Evolutionary conservation across 805 yeast species (phyloP).

Genomic region (Hanseniaspora taiwanica): DNA sequence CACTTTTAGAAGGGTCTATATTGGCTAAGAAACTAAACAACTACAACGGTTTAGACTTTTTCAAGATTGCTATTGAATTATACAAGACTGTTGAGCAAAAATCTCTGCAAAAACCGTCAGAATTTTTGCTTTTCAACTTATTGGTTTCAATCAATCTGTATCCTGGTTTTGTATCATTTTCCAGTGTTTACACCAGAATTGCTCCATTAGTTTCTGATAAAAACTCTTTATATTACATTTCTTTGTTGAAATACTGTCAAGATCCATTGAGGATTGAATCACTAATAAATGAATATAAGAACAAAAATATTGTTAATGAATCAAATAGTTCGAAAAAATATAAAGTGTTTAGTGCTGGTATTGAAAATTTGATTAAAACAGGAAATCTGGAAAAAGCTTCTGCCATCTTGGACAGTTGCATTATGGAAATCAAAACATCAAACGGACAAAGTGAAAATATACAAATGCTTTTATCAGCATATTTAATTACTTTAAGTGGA

Average conservation of each 20-base stretch:
- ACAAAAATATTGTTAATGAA: neutral
- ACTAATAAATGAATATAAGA: neutral
- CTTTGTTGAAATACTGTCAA: slow-evolving; percentile 4
- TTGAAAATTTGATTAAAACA: slow-evolving; percentile 39
- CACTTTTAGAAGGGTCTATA: slow-evolving; percentile 38
- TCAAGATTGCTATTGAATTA: slow-evolving; percentile 37
- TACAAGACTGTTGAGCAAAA: slow-evolving; percentile 27
- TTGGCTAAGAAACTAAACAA: slow-evolving; percentile 26
- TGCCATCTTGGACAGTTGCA: slow-evolving; percentile 40
- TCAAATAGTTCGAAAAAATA: neutral
- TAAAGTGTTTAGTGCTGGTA: slow-evolving; percentile 13
- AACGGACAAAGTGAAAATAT: slow-evolving; percentile 24
- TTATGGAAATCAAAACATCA: slow-evolving; percentile 30
- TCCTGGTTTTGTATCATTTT: slow-evolving; percentile 24
- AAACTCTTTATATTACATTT: slow-evolving; percentile 25
- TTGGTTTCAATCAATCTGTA: slow-evolving; percentile 32
- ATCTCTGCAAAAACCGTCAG: slow-evolving; percentile 32
- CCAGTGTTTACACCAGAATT: slow-evolving; percentile 22
- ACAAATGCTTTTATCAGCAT: slow-evolving; percentile 31
- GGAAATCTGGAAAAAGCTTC: slow-evolving; percentile 40
- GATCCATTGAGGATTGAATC: neutral
- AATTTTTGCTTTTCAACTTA: slow-evolving; percentile 32
- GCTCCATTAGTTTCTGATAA: slow-evolving; percentile 15
- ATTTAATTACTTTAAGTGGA: slow-evolving; percentile 26
- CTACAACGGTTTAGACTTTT: slow-evolving; percentile 33